phyloP scores from a whole-genome alignment of 164 flowering plant species.

The Liquidambar formosana region DNA sequence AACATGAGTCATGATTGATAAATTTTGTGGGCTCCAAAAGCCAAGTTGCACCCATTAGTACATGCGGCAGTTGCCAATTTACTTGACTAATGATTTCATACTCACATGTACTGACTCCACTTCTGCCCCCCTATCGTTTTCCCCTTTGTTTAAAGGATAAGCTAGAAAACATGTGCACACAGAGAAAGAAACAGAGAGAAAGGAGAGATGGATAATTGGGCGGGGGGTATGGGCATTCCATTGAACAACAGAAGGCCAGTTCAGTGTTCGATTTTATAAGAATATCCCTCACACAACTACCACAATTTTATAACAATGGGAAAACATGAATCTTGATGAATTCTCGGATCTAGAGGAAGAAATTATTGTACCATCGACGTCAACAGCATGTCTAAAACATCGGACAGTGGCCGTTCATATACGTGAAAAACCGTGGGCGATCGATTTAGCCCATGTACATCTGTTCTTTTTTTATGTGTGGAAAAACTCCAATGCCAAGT shows the following conservation, averaged over 20 bases:
- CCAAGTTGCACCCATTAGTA: neutral
- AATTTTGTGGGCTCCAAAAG: neutral
- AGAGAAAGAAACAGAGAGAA: too few relatives aligned
- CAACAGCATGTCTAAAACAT: neutral
- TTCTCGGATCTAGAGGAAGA: neutral
- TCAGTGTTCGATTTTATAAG: too few relatives aligned
- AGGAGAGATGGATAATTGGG: too few relatives aligned
- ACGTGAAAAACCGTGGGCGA: neutral
- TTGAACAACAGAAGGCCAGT: too few relatives aligned
- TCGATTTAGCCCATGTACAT: neutral
- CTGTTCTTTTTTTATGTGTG: neutral
- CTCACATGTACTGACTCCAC: slow-evolving; percentile 1
- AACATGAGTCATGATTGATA: too few relatives aligned
- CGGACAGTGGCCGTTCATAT: neutral
- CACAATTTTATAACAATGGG: too few relatives aligned
- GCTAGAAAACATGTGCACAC: neutral
- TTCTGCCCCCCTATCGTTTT: too few relatives aligned
- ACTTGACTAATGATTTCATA: neutral
- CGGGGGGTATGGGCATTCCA: too few relatives aligned
- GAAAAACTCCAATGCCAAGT: neutral
- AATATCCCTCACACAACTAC: too few relatives aligned
- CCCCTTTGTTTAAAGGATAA: neutral
- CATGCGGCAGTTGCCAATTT: neutral
- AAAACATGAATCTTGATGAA: neutral
- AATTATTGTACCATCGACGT: neutral